Evolutionary conservation across 257 asterid species (phyloP).

Genomic region (Cordia subcordata): DNA sequence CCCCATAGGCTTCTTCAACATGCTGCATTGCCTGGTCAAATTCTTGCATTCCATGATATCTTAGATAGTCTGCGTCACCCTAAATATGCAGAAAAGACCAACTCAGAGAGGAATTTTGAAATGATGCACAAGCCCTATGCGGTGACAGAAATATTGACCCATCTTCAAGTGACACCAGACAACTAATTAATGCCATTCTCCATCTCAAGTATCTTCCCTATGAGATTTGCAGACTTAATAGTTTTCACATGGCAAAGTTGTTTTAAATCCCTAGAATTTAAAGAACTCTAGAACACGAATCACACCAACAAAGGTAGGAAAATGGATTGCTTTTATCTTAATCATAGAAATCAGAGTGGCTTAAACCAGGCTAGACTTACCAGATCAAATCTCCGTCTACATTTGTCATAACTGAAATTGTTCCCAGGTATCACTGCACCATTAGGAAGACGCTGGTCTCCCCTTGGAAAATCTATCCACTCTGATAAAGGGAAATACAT

Average conservation of each 20-base stretch:
- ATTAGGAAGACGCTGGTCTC: conserved; percentile 70
- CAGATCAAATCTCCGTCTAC: conserved; percentile 98
- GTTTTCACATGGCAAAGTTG: too few species aligned
- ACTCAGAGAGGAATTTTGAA: neutral
- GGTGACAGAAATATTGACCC: neutral
- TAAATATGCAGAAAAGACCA: conserved; percentile 31
- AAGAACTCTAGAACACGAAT: too few species aligned
- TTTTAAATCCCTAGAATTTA: too few species aligned
- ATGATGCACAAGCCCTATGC: neutral
- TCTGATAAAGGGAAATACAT: conserved; percentile 39
- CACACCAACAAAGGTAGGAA: neutral
- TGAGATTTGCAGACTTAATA: too few species aligned
- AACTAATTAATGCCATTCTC: too few species aligned
- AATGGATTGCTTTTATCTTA: too few species aligned
- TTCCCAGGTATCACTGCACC: conserved; percentile 73
- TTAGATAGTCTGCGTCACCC: conserved; percentile 82
- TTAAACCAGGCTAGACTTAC: conserved; percentile 24
- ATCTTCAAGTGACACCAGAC: neutral
- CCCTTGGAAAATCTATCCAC: conserved; percentile 99
- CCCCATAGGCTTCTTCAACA: conserved; percentile 81
- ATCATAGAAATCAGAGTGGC: neutral
- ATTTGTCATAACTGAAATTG: conserved; percentile 76
- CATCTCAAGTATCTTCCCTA: too few species aligned
- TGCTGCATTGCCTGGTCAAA: conserved; percentile 95
- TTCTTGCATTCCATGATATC: conserved; percentile 88